Percentiles rank a stretch among this genome's conserved stretches.
Conservation (phyloP, 2,329 filamentous ascomycete genomes). For the Magnaporthales sp. region DNA sequence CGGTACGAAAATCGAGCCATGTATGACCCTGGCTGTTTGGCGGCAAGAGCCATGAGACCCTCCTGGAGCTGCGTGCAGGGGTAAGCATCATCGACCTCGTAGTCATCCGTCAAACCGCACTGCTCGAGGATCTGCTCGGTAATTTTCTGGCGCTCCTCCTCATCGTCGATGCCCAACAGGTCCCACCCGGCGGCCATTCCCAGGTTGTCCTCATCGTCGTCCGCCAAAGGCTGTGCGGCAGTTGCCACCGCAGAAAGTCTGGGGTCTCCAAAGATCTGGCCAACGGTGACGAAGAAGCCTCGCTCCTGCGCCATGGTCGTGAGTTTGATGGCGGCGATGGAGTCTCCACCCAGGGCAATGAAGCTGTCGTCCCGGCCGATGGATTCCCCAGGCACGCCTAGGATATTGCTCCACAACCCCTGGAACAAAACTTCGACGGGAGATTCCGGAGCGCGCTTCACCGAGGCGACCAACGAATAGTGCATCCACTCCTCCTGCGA, state of each 20-base stretch:
- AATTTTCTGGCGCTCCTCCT: neutral
- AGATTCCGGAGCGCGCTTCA: conserved; percentile 5
- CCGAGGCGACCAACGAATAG: conserved; percentile 6
- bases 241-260: neutral
- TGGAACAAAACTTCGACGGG: conserved; percentile 6
- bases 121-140: neutral
- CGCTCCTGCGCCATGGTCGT: conserved; percentile 25
- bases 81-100: neutral
- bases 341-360: conserved; percentile 27
- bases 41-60: conserved; percentile 12
- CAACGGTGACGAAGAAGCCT: conserved; percentile 2
- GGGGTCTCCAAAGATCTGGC: neutral
- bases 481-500: conserved; percentile 6
- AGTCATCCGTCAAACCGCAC: neutral
- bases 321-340: conserved; percentile 31
- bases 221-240: neutral
- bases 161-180: neutral
- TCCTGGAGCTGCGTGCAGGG: conserved; percentile 13
- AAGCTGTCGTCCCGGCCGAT: conserved; percentile 21
- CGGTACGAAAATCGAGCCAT: conserved; percentile 2
- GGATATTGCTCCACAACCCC: conserved; percentile 9
- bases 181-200: neutral
- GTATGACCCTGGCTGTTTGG: conserved; percentile 7
- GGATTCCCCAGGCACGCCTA: conserved; percentile 7
- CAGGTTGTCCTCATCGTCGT: neutral